These are phyloP conservation scores for Pleurotus salmoneostramineus DNA, from an alignment of 768 basidiomycete species.

Conservation along the genomic window DNA sequence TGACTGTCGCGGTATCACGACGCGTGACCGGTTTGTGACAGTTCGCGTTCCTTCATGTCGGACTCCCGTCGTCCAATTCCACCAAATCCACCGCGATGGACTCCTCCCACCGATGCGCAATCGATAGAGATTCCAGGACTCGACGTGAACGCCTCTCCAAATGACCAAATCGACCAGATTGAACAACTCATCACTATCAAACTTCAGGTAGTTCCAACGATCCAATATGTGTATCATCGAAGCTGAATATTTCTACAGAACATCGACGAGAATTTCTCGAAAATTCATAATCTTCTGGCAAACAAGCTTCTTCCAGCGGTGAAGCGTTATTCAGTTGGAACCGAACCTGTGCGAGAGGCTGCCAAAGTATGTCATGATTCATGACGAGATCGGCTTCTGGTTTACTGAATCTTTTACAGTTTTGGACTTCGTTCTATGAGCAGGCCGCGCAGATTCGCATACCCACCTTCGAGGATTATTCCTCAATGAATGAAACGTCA, in stretches of 20 bases:
- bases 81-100: slow-evolving; percentile 66
- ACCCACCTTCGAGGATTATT: slow-evolving; percentile 67
- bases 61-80: slow-evolving; percentile 29
- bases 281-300: slow-evolving; percentile 81
- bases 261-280: slow-evolving; percentile 91
- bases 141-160: slow-evolving; percentile 61
- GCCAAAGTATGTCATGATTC: slow-evolving; percentile 61
- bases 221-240: neutral
- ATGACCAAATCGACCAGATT: slow-evolving; percentile 90
- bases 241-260: slow-evolving; percentile 42
- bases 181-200: slow-evolving; percentile 94
- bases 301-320: slow-evolving; percentile 82
- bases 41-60: slow-evolving; percentile 1
- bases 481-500: slow-evolving; percentile 48
- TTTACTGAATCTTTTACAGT: slow-evolving; percentile 40
- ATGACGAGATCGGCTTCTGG: no score
- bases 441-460: slow-evolving; percentile 87
- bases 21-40: neutral
- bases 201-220: slow-evolving; percentile 57
- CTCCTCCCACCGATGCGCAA: slow-evolving; percentile 57
- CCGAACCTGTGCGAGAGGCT: slow-evolving; percentile 85
- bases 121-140: slow-evolving; percentile 70
- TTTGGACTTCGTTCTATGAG: slow-evolving; percentile 97
- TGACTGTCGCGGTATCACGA: neutral
- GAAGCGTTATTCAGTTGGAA: slow-evolving; percentile 83